A percentile compares a stretch with the other conserved stretches of the same genome.
Conservation (phyloP, 257 asterid genomes). For the Solanum commersonii region DNA sequence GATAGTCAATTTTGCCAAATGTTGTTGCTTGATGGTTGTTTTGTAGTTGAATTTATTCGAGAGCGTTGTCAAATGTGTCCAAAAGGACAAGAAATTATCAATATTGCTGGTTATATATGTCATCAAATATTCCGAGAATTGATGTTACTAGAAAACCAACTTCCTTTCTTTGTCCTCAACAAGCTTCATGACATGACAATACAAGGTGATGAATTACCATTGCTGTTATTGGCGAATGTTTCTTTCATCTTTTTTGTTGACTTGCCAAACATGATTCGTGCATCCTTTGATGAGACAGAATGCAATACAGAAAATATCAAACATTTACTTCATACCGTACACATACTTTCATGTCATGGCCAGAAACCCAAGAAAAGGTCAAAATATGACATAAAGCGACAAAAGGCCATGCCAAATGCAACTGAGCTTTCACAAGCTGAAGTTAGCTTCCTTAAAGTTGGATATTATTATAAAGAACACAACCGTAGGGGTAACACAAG, state of each 20-base stretch:
- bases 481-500: not conserved
- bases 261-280: not conserved
- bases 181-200: not conserved
- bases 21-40: constrained; percentile 10
- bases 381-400: too few species aligned
- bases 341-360: not conserved
- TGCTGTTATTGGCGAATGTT: not conserved
- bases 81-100: not conserved
- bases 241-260: not conserved
- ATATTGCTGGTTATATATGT: too few species aligned
- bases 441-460: not conserved
- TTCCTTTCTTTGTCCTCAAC: too few species aligned
- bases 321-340: not conserved
- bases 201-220: not conserved
- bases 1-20: not conserved
- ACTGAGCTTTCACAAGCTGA: not conserved
- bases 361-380: too few species aligned
- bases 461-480: too few species aligned
- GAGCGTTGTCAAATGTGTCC: not conserved
- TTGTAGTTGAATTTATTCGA: constrained; percentile 6
- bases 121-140: too few species aligned
- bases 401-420: not conserved
- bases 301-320: not conserved
- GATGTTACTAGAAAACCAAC: too few species aligned
- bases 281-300: not conserved